A percentile compares a stretch with the other conserved stretches of the same genome.
These are phyloP conservation scores for Eutrema heterophyllum DNA, from an alignment of 345 rosid genomes.

Conservation along the genomic window DNA sequence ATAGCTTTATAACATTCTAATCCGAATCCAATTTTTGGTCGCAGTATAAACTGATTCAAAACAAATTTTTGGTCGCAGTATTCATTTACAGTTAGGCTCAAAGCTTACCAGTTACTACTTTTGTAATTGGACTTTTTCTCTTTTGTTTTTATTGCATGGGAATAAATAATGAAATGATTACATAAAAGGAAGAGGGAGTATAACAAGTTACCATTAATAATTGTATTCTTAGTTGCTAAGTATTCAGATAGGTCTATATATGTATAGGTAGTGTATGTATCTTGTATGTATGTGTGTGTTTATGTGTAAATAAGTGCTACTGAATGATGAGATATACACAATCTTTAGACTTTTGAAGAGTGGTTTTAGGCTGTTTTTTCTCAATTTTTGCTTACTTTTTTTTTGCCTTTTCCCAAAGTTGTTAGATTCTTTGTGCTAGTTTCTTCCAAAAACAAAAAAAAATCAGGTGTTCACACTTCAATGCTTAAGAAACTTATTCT, in stretches of 20 bases:
- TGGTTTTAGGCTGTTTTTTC: slow-evolving; percentile 27
- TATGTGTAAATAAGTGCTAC: not conserved
- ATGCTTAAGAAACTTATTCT: not conserved
- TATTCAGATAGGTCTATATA: slow-evolving; percentile 10
- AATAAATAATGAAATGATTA: slow-evolving; percentile 12
- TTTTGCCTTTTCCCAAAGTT: slow-evolving; percentile 15
- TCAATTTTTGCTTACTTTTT: slow-evolving; percentile 7
- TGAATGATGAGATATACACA: slow-evolving; percentile 13
- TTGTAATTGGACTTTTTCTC: not conserved
- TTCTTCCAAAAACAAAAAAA: not conserved
- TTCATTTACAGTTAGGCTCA: not conserved
- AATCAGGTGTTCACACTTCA: slow-evolving; percentile 16
- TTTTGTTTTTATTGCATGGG: slow-evolving; percentile 28
- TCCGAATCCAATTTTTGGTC: not conserved
- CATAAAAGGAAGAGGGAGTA: not conserved
- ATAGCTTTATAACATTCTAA: not conserved
- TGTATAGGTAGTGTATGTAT: slow-evolving; percentile 7
- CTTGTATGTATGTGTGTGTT: not conserved
- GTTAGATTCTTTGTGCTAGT: slow-evolving; percentile 7
- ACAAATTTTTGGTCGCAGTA: not conserved
- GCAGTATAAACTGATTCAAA: not conserved
- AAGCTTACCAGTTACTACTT: not conserved
- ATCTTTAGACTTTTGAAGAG: slow-evolving; percentile 27
- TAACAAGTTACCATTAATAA: not conserved
- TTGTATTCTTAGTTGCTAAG: slow-evolving; percentile 33